Conservation (phyloP, 2,329 filamentous ascomycete species). For the Aschersonia sp. region DNA sequence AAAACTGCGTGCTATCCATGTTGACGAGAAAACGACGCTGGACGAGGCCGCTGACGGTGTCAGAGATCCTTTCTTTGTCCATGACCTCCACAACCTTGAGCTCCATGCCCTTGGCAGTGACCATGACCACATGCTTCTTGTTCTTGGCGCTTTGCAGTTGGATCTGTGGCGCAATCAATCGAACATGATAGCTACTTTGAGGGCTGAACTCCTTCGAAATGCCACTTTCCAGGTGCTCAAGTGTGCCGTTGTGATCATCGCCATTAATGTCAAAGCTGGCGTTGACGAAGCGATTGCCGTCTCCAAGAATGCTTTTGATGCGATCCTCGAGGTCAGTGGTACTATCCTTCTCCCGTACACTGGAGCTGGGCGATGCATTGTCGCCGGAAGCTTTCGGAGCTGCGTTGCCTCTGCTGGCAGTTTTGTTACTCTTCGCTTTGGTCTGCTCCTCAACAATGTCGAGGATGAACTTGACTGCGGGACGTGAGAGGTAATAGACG, state of each 20-base stretch:
- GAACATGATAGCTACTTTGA: conserved; percentile 87
- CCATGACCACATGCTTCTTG: conserved; percentile 86
- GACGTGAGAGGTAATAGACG: conserved; percentile 90
- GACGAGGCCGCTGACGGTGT: conserved; percentile 87
- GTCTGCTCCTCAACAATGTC: conserved; percentile 93
- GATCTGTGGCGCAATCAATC: conserved; percentile 92
- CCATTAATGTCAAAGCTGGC: conserved; percentile 17
- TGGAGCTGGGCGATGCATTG: conserved; percentile 21
- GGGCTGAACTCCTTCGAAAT: conserved; percentile 80
- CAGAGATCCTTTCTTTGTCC: conserved; percentile 85
- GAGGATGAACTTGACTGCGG: conserved; percentile 93
- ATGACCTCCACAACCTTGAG: conserved; percentile 95
- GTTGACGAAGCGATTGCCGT: conserved; percentile 65
- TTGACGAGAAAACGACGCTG: conserved; percentile 87
- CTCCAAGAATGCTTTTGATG: conserved; percentile 71
- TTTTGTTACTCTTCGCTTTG: conserved; percentile 42
- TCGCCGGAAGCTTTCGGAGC: conserved; percentile 12
- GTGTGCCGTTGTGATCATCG: conserved; percentile 23
- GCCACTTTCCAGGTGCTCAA: conserved; percentile 53
- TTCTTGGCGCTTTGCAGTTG: conserved; percentile 98
- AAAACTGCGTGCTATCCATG: conserved; percentile 97
- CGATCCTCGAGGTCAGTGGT: conserved; percentile 61
- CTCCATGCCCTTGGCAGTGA: conserved; percentile 95
- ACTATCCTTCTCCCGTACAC: conserved; percentile 39
- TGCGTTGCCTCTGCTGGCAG: conserved; percentile 8